These are phyloP conservation scores for Yamadazyma scolyti DNA, from an alignment of 805 yeast species.

Conservation along the genomic window DNA sequence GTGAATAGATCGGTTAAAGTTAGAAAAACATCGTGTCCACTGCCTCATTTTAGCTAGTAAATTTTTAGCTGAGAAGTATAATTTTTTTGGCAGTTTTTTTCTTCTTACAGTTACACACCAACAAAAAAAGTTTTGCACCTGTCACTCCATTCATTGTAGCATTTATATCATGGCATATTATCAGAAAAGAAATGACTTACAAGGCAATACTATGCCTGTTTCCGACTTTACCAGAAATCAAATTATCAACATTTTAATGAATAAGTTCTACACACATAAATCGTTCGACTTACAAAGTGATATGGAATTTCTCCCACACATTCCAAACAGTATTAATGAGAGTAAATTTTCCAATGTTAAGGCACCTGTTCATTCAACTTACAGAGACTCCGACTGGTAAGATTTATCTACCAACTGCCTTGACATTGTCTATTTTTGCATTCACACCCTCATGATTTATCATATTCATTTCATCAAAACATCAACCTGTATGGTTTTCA, in stretches of 20 bases:
- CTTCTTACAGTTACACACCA: not conserved
- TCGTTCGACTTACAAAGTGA: slow-evolving; percentile 73
- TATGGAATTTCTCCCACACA: slow-evolving; percentile 49
- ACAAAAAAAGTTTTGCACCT: not conserved
- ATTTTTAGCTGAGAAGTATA: slow-evolving; percentile 4
- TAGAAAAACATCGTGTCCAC: slow-evolving; percentile 5
- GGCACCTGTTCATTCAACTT: too few species aligned
- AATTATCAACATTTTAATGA: slow-evolving; percentile 31
- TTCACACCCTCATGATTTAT: too few species aligned
- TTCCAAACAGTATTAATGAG: slow-evolving; percentile 11
- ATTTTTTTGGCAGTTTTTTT: slow-evolving; percentile 3
- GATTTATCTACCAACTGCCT: too few species aligned
- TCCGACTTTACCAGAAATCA: slow-evolving; percentile 8
- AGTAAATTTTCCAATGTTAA: too few species aligned
- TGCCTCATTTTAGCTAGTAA: not conserved
- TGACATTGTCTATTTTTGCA: too few species aligned
- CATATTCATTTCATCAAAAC: too few species aligned
- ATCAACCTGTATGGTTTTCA: too few species aligned
- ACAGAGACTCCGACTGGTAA: too few species aligned
- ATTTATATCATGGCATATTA: too few species aligned
- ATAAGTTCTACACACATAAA: slow-evolving; percentile 57
- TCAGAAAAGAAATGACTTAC: too few species aligned
- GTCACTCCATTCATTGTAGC: too few species aligned
- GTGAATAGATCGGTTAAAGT: slow-evolving; percentile 6
- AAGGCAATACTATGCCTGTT: too few species aligned